A percentile compares a stretch with the other conserved stretches of the same genome.
Evolutionary conservation across 306 rosid genomes (phyloP).

Genomic region (Inga oerstediana): DNA sequence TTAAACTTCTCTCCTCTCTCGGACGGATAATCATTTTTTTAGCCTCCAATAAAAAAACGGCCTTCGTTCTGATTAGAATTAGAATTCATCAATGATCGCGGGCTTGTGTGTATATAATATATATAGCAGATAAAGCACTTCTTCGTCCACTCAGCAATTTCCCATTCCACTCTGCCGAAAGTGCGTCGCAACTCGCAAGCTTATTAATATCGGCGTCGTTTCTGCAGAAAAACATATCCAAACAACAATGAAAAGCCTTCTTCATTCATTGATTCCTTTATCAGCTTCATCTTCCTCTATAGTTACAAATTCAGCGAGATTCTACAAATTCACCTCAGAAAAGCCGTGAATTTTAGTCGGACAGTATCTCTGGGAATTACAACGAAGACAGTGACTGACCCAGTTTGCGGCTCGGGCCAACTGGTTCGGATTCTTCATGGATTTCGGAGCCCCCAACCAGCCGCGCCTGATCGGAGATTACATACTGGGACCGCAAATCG

Average conservation of each 20-base stretch:
- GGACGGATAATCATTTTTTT: too few species aligned
- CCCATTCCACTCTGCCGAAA: background rate
- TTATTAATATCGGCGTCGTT: slow-evolving; percentile 39
- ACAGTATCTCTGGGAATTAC: background rate
- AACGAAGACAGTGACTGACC: slow-evolving; percentile 8
- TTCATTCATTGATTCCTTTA: background rate
- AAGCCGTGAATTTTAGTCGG: background rate
- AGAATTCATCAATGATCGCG: too few species aligned
- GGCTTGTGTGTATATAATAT: background rate
- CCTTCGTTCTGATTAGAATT: too few species aligned
- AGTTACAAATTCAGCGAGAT: background rate
- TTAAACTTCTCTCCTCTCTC: too few species aligned
- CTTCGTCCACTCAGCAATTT: slow-evolving; percentile 33
- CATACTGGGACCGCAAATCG: slow-evolving; percentile 72
- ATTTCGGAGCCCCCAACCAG: slow-evolving; percentile 36
- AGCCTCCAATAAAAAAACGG: too few species aligned
- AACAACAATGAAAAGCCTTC: slow-evolving; percentile 1
- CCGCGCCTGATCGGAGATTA: slow-evolving; percentile 71
- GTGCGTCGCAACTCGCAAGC: slow-evolving; percentile 11
- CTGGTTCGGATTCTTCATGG: slow-evolving; percentile 50
- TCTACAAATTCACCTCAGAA: background rate
- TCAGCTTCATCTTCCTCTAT: background rate
- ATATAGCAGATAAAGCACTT: background rate
- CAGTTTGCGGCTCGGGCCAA: slow-evolving; percentile 19
- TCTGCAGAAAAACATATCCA: slow-evolving; percentile 17